These are phyloP conservation scores for Boletus huronensis DNA, from an alignment of 768 basidiomycete genomes.

Conservation along the genomic window DNA sequence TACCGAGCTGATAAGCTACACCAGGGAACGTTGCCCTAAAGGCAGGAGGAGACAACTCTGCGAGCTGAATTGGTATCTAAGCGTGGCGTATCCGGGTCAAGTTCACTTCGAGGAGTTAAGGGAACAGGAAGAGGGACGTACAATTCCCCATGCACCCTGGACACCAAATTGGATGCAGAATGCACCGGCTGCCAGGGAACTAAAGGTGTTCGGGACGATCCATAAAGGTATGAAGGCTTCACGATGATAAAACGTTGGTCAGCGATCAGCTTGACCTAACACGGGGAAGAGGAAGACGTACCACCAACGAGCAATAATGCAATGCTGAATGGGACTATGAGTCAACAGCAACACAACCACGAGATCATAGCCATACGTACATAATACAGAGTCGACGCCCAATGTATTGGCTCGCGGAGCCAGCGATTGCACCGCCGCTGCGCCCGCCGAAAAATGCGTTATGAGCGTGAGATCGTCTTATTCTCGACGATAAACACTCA, in stretches of 20 bases:
- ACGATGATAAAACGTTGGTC: background rate
- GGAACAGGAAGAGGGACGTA: slow-evolving; percentile 34
- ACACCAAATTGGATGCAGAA: slow-evolving; percentile 87
- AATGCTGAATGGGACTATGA: slow-evolving; percentile 15
- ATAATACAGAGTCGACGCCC: slow-evolving; percentile 81
- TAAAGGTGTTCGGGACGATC: slow-evolving; percentile 72
- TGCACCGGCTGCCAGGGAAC: slow-evolving; percentile 71
- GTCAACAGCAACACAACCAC: background rate
- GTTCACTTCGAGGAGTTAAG: background rate
- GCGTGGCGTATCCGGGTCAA: background rate
- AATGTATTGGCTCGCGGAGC: slow-evolving; percentile 67
- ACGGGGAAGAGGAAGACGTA: slow-evolving; percentile 45
- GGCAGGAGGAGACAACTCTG: slow-evolving; percentile 83
- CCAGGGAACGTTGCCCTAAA: slow-evolving; percentile 89
- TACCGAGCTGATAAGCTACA: slow-evolving; percentile 80
- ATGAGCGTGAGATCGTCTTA: background rate
- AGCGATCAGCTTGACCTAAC: background rate
- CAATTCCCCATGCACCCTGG: slow-evolving; percentile 88
- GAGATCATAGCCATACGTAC: background rate
- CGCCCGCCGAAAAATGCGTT: background rate
- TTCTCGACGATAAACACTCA: slow-evolving; percentile 28
- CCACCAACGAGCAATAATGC: slow-evolving; percentile 22
- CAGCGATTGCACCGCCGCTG: slow-evolving; percentile 67
- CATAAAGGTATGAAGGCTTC: slow-evolving; percentile 69
- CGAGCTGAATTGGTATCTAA: slow-evolving; percentile 70